Evolutionary conservation across 1,139 yeast genomes (phyloP), one percentile per base, ranked within the genome.

Genomic region (Candida tetrigidarum): DNA sequence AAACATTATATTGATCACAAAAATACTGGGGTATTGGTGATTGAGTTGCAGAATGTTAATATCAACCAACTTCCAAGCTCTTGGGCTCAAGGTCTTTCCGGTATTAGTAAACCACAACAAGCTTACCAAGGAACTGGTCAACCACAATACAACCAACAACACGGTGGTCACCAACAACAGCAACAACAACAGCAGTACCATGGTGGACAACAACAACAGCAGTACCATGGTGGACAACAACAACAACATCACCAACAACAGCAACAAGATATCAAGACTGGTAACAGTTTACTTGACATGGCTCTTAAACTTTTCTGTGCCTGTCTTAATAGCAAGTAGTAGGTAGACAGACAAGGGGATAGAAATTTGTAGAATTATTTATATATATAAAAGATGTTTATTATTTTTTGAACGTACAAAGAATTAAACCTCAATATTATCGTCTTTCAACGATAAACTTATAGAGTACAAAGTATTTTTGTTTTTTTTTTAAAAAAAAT

Each of bases 11-110:
- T 85, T 37, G 93, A 90, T 53, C 73, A 76, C 1, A 77, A 84
- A 41, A 93, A 93, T 64, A 52, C 86, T 1, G 98, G 98, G 32
- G 96, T 93, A 4, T 64, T 92, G 51, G 71, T 86, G 8, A 83
- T 92, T 46, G 85, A 86, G 53, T 76, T 89, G 50, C 58, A 70
- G 12, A 60, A 62, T 45, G 61, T 68, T 30, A 57, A 53, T 20
- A 63, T 73, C 12, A 71, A 80, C 18, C 74, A 67, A 47, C 64
- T 81, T 23, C 89, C 88, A 9, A 56, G 58, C 30, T 61, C 66
- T 42, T 83, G 88, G 89, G 37, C 40, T 22, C 37, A 41, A 30
- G 44, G 43, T 12, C 61, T 57, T 29, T 45, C 56, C 30, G 55
- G 52, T 26, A 55, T 58, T n/a, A 42, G 59, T 7, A 62, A 60